Conservation (phyloP, 768 basidiomycete species). For the Mycena galopus region DNA sequence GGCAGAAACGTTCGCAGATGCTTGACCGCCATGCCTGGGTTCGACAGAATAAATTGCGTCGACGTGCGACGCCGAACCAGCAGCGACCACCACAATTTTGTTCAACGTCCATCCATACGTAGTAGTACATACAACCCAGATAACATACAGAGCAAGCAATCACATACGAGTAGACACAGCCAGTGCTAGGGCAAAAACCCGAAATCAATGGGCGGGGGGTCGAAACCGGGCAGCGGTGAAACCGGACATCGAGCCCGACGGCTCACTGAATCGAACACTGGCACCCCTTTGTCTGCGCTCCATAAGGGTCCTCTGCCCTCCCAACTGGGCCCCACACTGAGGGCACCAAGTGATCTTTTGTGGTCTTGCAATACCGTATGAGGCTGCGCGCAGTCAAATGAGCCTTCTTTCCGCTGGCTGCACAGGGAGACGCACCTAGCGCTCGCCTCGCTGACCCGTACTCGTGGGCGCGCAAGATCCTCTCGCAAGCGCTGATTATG, state of each 20-base stretch:
- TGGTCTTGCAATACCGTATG: slow-evolving; percentile 83
- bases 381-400: slow-evolving; percentile 65
- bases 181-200: neutral
- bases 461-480: slow-evolving; percentile 87
- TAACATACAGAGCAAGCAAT: no score
- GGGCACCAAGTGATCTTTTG: slow-evolving; percentile 72
- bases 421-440: slow-evolving; percentile 71
- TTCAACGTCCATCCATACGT: no score
- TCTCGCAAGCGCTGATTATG: slow-evolving; percentile 93
- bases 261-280: slow-evolving; percentile 71
- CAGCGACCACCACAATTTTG: no score
- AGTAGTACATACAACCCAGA: no score
- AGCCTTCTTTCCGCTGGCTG: slow-evolving; percentile 1
- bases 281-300: slow-evolving; percentile 69
- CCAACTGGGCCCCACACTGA: slow-evolving; percentile 98
- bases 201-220: neutral
- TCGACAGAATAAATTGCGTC: no score
- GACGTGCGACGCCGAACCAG: no score
- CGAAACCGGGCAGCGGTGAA: neutral
- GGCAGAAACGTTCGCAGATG: no score
- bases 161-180: neutral
- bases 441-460: slow-evolving; percentile 92
- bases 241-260: neutral
- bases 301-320: slow-evolving; percentile 91
- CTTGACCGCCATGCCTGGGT: no score